Evolutionary conservation across 257 asterid genomes (phyloP).

Genomic region (Handroanthus guayacan): DNA sequence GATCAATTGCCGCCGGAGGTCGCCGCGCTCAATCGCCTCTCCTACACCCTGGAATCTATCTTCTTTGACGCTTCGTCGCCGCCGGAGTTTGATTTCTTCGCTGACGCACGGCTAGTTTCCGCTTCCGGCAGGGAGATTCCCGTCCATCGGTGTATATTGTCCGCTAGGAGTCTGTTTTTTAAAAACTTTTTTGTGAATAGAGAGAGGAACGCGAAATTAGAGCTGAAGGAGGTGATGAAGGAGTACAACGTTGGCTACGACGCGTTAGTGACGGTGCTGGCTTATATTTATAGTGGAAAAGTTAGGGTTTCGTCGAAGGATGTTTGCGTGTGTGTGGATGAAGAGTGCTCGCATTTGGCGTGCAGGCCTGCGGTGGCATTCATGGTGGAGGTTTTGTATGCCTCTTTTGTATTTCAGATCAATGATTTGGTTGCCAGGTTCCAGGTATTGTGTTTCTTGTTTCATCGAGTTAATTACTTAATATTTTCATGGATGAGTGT

Average conservation of each 20-base stretch:
- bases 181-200: constrained; percentile 52
- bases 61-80: constrained; percentile 52
- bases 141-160: constrained; percentile 83
- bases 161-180: constrained; percentile 79
- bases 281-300: constrained; percentile 77
- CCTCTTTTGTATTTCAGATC: constrained; percentile 74
- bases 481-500: neutral
- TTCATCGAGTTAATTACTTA: neutral
- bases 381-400: constrained; percentile 73
- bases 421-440: constrained; percentile 63
- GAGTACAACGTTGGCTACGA: constrained; percentile 78
- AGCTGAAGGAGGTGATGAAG: constrained; percentile 75
- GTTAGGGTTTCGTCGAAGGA: constrained; percentile 64
- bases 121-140: constrained; percentile 72
- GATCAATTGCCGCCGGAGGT: constrained; percentile 43
- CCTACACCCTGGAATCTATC: constrained; percentile 72
- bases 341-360: constrained; percentile 82
- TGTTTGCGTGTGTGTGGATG: constrained; percentile 80
- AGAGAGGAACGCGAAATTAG: constrained; percentile 53
- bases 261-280: constrained; percentile 68
- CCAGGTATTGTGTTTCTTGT: constrained; percentile 60
- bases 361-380: constrained; percentile 80
- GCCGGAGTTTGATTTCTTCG: constrained; percentile 73
- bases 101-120: constrained; percentile 73
- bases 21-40: constrained; percentile 63